Percentiles rank a stretch among this genome's conserved stretches.
phyloP scores from a whole-genome alignment of 1,284 basidiomycete genomes.

The Cutaneotrichosporon arboriforme region DNA sequence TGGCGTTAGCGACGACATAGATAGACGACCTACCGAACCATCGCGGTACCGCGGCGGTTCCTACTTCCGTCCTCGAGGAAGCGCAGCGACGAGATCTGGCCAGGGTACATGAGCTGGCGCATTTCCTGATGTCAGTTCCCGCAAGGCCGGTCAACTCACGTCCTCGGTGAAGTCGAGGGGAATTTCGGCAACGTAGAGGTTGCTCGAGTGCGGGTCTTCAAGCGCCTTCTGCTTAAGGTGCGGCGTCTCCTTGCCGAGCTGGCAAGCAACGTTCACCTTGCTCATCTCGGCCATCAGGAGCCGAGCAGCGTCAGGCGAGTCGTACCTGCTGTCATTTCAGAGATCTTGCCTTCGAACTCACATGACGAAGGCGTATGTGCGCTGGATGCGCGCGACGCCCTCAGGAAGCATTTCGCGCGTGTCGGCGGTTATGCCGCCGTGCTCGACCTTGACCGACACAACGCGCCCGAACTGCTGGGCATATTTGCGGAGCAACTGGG shows the following conservation, averaged over 20 bases:
- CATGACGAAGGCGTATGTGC: constrained; percentile 34
- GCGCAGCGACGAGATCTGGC: constrained; percentile 28
- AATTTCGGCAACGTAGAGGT: constrained; percentile 39
- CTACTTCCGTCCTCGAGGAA: constrained; percentile 30
- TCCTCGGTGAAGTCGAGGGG: constrained; percentile 23
- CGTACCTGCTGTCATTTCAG: constrained; percentile 28
- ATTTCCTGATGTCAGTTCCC: constrained; percentile 24
- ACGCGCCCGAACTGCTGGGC: constrained; percentile 30
- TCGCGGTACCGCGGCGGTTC: constrained; percentile 30
- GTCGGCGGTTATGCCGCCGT: background rate
- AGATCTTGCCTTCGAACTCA: constrained; percentile 11
- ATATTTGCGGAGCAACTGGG: constrained; percentile 19
- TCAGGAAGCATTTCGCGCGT: constrained; percentile 13
- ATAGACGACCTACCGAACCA: constrained; percentile 27
- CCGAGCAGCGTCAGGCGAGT: constrained; percentile 21
- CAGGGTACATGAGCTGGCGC: constrained; percentile 23
- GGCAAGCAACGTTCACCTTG: constrained; percentile 18
- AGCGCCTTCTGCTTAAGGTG: constrained; percentile 34
- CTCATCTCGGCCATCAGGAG: constrained; percentile 23
- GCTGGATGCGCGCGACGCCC: background rate
- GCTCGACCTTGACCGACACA: constrained; percentile 24
- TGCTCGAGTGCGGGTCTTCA: constrained; percentile 37
- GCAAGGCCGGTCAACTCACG: constrained; percentile 13
- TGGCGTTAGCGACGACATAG: background rate
- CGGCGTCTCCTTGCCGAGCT: constrained; percentile 38